Percentiles rank a stretch among this genome's conserved stretches.
phyloP scores from a whole-genome alignment of 306 rosid genomes.

The Lathyrus tuberosus region DNA sequence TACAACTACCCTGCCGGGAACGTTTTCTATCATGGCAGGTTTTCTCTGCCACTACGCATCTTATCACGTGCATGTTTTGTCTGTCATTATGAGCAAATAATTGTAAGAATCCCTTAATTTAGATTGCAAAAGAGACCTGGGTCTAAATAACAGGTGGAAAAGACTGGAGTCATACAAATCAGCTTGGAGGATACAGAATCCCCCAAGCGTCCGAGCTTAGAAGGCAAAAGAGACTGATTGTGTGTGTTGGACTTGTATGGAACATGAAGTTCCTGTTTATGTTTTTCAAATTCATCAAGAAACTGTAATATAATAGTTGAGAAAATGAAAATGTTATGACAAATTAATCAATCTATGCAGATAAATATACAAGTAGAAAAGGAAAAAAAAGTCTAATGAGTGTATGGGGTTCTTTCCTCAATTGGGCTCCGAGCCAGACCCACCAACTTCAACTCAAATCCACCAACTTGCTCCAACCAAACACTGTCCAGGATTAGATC shows the following conservation, averaged over 20 bases:
- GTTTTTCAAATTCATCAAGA: neutral
- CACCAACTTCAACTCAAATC: neutral
- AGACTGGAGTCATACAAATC: neutral
- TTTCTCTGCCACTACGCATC: neutral
- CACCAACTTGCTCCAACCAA: neutral
- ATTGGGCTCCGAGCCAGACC: neutral
- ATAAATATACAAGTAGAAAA: neutral
- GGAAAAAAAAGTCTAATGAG: neutral
- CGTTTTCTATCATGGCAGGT: neutral
- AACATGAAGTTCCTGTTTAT: neutral
- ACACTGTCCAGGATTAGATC: neutral
- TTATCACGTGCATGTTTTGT: neutral
- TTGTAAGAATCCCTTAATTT: neutral
- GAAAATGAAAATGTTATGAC: neutral
- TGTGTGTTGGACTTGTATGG: neutral
- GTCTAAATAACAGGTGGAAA: neutral
- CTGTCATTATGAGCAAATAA: neutral
- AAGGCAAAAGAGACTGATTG: neutral
- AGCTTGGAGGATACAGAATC: neutral
- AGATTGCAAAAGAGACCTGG: neutral
- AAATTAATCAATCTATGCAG: neutral
- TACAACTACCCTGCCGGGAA: neutral
- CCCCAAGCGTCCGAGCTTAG: neutral
- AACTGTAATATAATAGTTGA: neutral
- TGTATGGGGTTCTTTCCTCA: neutral